Percentiles rank a stretch among this genome's conserved stretches.
phyloP scores from a whole-genome alignment of 1,284 basidiomycete species.

The Meira miltonrushii region DNA sequence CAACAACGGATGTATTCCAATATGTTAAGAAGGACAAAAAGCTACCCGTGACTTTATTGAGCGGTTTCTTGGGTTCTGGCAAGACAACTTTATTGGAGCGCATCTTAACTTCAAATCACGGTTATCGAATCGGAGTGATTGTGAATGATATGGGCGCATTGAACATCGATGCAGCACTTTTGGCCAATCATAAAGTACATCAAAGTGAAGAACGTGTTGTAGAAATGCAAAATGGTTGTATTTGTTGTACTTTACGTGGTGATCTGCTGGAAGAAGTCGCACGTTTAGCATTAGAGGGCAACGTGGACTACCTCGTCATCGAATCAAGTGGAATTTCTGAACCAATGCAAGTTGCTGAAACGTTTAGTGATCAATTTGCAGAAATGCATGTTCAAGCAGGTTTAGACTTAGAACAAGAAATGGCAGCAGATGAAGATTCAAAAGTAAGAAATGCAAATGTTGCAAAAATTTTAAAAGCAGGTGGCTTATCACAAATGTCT shows the following conservation, averaged over 20 bases:
- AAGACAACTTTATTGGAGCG: conserved; percentile 56
- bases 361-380: conserved; percentile 52
- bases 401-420: conserved; percentile 22
- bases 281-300: conserved; percentile 50
- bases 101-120: conserved; percentile 55
- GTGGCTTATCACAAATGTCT: conserved; percentile 54
- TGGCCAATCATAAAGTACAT: conserved; percentile 54
- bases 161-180: conserved; percentile 55
- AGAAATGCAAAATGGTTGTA: conserved; percentile 56
- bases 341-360: conserved; percentile 55
- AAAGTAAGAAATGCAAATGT: conserved; percentile 35
- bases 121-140: conserved; percentile 54
- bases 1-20: background rate
- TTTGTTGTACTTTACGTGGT: conserved; percentile 57
- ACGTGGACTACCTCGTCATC: conserved; percentile 55
- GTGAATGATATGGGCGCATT: conserved; percentile 56
- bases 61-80: conserved; percentile 56
- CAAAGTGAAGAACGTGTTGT: conserved; percentile 54
- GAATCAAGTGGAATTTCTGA: conserved; percentile 56
- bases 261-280: conserved; percentile 57
- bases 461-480: conserved; percentile 53
- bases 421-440: conserved; percentile 19
- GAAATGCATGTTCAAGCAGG: conserved; percentile 49
- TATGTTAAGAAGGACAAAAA: conserved; percentile 1
- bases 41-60: conserved; percentile 56